Conservation (phyloP, 495 filamentous ascomycete species). For the Penicillium daleae region DNA sequence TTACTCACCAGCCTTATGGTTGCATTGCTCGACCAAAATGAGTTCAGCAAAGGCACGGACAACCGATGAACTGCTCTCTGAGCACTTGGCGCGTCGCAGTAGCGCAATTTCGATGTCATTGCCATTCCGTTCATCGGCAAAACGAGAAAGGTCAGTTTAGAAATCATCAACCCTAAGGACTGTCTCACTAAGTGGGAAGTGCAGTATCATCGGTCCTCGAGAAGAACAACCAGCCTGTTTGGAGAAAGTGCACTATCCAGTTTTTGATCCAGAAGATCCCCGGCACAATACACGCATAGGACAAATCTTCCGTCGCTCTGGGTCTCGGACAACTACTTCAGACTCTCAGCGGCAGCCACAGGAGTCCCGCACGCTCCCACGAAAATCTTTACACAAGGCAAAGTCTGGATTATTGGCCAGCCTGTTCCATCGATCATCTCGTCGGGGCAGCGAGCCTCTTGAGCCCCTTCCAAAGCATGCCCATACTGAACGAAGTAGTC, state of each 20-base stretch:
- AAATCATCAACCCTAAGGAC: not conserved
- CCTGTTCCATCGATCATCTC: conserved; percentile 26
- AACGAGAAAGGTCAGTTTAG: conserved; percentile 8
- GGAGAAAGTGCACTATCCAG: conserved; percentile 41
- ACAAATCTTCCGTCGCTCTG: conserved; percentile 14
- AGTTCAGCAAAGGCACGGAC: not conserved
- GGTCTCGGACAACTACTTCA: conserved; percentile 15
- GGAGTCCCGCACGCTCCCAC: conserved; percentile 36
- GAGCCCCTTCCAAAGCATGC: not conserved
- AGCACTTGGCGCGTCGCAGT: not conserved
- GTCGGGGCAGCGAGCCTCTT: not conserved
- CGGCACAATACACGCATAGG: conserved; percentile 36
- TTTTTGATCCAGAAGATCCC: conserved; percentile 42
- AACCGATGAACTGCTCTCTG: not conserved
- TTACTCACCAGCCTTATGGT: not conserved
- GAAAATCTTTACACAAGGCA: conserved; percentile 39
- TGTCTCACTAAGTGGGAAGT: not conserved
- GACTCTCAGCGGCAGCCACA: conserved; percentile 21
- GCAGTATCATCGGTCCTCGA: not conserved
- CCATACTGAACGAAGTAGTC: not conserved
- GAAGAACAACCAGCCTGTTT: conserved; percentile 27
- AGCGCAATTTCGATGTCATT: not conserved
- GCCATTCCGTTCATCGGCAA: not conserved
- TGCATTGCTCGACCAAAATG: not conserved
- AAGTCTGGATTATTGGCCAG: conserved; percentile 39